Evolutionary conservation across 1,284 basidiomycete genomes (phyloP).

Genomic region (Ustilago trichophora): DNA sequence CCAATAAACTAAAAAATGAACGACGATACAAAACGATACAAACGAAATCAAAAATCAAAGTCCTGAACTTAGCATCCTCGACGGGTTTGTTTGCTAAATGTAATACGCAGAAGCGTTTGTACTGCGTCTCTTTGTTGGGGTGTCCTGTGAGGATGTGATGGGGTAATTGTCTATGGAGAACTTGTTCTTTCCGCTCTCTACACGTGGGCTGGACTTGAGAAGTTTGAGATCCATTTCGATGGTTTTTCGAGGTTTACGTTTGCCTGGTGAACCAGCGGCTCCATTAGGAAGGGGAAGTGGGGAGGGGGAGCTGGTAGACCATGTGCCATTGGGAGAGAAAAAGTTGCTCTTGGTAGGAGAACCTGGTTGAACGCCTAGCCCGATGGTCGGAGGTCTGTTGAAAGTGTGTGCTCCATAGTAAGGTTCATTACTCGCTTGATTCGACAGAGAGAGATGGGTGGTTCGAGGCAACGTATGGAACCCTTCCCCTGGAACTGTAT

Average conservation of each 20-base stretch:
- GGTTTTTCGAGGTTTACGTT: conserved; percentile 44
- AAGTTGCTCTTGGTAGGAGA: conserved; percentile 30
- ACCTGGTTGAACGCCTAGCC: conserved; percentile 12
- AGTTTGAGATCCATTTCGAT: conserved; percentile 56
- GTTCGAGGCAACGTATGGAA: conserved; percentile 16
- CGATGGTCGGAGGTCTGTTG: conserved; percentile 43
- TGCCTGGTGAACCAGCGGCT: conserved; percentile 3
- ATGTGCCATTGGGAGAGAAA: conserved; percentile 1
- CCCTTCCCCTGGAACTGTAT: not conserved
- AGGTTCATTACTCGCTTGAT: conserved; percentile 4
- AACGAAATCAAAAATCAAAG: too few relatives aligned
- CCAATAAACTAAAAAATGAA: too few relatives aligned
- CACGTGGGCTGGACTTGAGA: conserved; percentile 38
- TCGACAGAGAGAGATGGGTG: conserved; percentile 26
- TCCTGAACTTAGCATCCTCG: too few relatives aligned
- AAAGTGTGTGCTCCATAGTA: conserved; percentile 58
- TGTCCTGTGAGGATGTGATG: conserved; percentile 2
- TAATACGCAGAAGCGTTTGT: conserved; percentile 49
- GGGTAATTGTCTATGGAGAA: conserved; percentile 6
- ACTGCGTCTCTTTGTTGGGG: conserved; percentile 22
- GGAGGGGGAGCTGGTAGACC: conserved; percentile 19
- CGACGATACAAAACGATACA: not conserved
- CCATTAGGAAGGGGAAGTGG: conserved; percentile 32
- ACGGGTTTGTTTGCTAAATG: too few relatives aligned
- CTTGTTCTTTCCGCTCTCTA: conserved; percentile 24